Evolutionary conservation across 225 moss, liverwort and hornwort species (phyloP).

Genomic region (Neckera pumila): DNA sequence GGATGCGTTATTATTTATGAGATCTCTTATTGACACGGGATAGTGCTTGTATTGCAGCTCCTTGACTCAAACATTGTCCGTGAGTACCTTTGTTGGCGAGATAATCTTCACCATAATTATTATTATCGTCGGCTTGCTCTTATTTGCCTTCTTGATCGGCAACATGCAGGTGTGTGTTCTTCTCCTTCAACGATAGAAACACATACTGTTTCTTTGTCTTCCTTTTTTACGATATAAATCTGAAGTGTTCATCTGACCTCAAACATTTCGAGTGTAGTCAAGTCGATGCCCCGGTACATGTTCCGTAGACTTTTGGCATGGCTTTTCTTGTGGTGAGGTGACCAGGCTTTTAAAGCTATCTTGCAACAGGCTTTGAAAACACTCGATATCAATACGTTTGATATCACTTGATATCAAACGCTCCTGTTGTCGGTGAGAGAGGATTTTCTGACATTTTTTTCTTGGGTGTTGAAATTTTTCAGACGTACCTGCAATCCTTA

Average conservation of each 20-base stretch:
- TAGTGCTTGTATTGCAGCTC: slow-evolving; percentile 22
- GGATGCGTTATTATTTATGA: neutral
- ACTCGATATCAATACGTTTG: neutral
- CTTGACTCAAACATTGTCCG: slow-evolving; percentile 36
- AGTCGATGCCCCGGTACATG: neutral
- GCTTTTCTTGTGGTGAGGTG: neutral
- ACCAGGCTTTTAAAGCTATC: neutral
- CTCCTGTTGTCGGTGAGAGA: neutral
- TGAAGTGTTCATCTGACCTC: neutral
- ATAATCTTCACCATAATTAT: slow-evolving; percentile 47
- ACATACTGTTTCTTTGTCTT: neutral
- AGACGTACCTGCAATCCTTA: slow-evolving; percentile 84
- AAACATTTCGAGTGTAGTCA: neutral
- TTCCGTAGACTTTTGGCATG: neutral
- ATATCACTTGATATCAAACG: neutral
- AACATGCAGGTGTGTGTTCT: slow-evolving; percentile 43
- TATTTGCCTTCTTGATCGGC: slow-evolving; percentile 58
- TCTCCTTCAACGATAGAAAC: neutral
- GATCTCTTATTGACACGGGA: neutral
- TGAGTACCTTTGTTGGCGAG: slow-evolving; percentile 41
- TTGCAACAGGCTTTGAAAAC: neutral
- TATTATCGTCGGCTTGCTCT: slow-evolving; percentile 46
- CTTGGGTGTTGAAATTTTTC: neutral
- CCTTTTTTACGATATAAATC: neutral
- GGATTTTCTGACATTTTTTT: neutral